phyloP scores from a whole-genome alignment of 1,139 yeast genomes.

The Arxiozyma slooffiae region DNA sequence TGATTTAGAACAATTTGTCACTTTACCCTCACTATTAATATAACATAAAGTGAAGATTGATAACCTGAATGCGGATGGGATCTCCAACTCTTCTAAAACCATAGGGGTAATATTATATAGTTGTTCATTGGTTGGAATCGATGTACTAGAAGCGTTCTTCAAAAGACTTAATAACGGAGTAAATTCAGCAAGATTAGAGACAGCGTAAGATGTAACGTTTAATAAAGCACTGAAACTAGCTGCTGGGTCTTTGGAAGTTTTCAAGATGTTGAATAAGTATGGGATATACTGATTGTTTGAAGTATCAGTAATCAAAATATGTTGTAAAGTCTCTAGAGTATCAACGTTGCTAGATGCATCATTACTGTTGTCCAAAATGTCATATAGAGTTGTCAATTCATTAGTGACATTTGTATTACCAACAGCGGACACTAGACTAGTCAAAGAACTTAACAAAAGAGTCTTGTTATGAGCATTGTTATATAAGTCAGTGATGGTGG shows the following conservation, averaged over 20 bases:
- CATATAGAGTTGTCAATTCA: constrained; percentile 20
- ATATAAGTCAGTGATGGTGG: constrained; percentile 15
- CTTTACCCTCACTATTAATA: constrained; percentile 14
- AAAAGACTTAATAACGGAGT: constrained; percentile 20
- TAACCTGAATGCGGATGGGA: constrained; percentile 25
- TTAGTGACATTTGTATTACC: constrained; percentile 5
- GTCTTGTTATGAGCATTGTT: constrained; percentile 17
- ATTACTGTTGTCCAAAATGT: constrained; percentile 17
- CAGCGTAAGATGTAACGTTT: constrained; percentile 22
- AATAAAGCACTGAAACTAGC: constrained; percentile 22
- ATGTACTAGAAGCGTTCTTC: constrained; percentile 11
- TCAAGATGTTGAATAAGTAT: constrained; percentile 19
- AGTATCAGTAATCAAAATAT: constrained; percentile 13
- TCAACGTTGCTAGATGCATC: constrained; percentile 19
- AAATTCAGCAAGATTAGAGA: constrained; percentile 19
- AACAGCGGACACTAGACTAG: constrained; percentile 19
- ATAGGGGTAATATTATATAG: constrained; percentile 20
- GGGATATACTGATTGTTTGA: constrained; percentile 16
- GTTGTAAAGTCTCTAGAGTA: constrained; percentile 15
- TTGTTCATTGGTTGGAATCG: constrained; percentile 15
- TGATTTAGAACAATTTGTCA: constrained; percentile 19
- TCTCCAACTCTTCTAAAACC: constrained; percentile 20
- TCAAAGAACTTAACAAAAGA: constrained; percentile 15
- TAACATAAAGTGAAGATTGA: constrained; percentile 28
- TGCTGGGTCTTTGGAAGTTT: constrained; percentile 22